These are phyloP conservation scores for Erodium moschatum DNA, from an alignment of 441 rosid species.

Conservation along the genomic window DNA sequence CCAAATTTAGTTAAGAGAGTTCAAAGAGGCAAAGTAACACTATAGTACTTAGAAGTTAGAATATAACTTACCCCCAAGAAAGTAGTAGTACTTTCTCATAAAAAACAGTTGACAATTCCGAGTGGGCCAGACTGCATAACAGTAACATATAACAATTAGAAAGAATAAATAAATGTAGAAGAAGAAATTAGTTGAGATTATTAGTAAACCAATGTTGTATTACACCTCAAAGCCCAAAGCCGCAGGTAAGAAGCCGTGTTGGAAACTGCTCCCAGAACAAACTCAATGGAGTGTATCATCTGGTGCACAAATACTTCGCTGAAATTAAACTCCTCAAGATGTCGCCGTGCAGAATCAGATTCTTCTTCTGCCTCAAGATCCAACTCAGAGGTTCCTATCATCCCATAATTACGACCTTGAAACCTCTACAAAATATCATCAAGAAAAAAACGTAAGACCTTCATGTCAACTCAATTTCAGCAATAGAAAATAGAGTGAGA, in stretches of 20 bases:
- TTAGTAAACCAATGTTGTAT: background rate
- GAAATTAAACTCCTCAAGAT: conserved; percentile 78
- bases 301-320: conserved; percentile 90
- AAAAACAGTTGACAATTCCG: conserved; percentile 80
- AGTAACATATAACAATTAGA: conserved; percentile 21
- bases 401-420: conserved; percentile 59
- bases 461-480: background rate
- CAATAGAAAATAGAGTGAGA: background rate
- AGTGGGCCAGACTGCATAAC: conserved; percentile 72
- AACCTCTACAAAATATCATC: conserved; percentile 43
- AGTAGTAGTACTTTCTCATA: conserved; percentile 88
- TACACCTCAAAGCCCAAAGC: conserved; percentile 52
- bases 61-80: conserved; percentile 65
- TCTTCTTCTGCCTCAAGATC: conserved; percentile 47
- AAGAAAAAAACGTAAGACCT: conserved; percentile 5
- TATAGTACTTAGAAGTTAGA: conserved; percentile 22
- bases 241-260: conserved; percentile 98
- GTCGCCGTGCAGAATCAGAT: conserved; percentile 41
- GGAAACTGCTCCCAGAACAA: conserved; percentile 94
- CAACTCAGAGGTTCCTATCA: conserved; percentile 39
- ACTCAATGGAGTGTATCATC: conserved; percentile 87
- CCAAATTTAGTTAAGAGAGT: conserved; percentile 1
- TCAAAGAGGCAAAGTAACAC: background rate
- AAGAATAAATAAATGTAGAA: conserved; percentile 11
- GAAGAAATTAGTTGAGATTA: conserved; percentile 13